phyloP scores from a whole-genome alignment of 208 protist species.

The Tritrichomonas foetus region DNA sequence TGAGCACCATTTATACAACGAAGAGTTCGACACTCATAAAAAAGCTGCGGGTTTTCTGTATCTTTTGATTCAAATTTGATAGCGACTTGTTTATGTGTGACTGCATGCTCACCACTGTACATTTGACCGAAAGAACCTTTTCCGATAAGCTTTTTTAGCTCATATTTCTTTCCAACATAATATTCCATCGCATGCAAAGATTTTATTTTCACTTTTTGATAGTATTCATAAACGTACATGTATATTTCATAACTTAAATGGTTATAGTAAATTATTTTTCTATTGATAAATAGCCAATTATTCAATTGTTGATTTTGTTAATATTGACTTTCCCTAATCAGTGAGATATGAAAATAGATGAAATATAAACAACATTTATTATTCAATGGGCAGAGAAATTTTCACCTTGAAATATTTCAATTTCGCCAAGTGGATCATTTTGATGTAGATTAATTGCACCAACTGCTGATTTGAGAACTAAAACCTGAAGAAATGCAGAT shows the following conservation, averaged over 20 bases:
- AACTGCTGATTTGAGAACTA: background rate
- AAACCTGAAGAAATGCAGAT: background rate
- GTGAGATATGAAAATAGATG: too few species aligned
- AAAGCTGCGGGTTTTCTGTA: constrained; percentile 84
- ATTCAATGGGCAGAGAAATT: background rate
- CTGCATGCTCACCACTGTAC: constrained; percentile 49
- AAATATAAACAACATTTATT: background rate
- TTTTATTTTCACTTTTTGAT: too few species aligned
- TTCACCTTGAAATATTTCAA: background rate
- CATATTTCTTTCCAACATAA: constrained; percentile 76
- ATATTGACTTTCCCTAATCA: too few species aligned
- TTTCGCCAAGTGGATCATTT: background rate
- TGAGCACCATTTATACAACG: constrained; percentile 70
- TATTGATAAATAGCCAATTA: too few species aligned
- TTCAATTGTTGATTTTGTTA: too few species aligned
- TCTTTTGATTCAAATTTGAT: constrained; percentile 73
- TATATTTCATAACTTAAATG: too few species aligned
- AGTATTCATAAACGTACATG: too few species aligned
- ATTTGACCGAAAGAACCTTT: constrained; percentile 94
- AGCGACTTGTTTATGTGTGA: constrained; percentile 70
- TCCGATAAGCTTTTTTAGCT: constrained; percentile 90
- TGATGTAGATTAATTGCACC: background rate
- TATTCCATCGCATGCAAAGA: too few species aligned
- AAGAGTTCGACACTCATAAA: constrained; percentile 90
- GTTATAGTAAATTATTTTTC: too few species aligned